A percentile compares a stretch with the other conserved stretches of the same genome.
phyloP scores from a whole-genome alignment of 176 grass and related monocot genomes.

The Oryza glaberrima region DNA sequence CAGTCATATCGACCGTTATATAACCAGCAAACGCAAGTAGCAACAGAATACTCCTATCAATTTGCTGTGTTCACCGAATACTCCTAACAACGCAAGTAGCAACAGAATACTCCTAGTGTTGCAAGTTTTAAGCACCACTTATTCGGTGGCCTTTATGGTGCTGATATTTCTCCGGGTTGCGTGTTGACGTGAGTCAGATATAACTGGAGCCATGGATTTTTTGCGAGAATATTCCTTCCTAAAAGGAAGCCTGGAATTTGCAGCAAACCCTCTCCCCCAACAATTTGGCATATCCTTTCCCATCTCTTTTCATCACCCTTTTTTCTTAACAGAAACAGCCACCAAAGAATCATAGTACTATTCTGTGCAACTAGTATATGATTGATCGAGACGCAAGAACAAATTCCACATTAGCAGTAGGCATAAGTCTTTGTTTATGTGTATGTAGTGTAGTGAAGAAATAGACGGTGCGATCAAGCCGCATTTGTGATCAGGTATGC shows the following conservation, averaged over 20 bases:
- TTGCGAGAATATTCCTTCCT: conserved; percentile 36
- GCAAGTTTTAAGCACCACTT: not conserved
- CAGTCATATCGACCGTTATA: no score
- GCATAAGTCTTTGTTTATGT: not conserved
- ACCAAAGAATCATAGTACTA: not conserved
- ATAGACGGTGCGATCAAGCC: not conserved
- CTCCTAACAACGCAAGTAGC: no score
- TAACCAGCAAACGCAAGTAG: no score
- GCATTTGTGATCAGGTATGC: not conserved
- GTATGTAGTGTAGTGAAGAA: not conserved
- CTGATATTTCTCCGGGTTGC: conserved; percentile 34
- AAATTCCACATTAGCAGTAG: not conserved
- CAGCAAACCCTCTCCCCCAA: conserved; percentile 5
- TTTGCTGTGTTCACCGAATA: no score
- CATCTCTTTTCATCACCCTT: not conserved
- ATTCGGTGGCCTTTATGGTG: not conserved
- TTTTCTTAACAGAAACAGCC: conserved; percentile 10
- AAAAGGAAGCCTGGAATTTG: conserved; percentile 24
- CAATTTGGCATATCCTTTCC: conserved; percentile 13
- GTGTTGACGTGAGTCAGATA: conserved; percentile 1
- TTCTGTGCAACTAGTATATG: conserved; percentile 13
- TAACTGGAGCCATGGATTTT: conserved; percentile 29
- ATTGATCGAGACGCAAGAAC: conserved; percentile 3
- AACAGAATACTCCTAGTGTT: not conserved
- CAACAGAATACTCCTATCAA: no score